Evolutionary conservation across 305 asterid species (phyloP).

Genomic region (Fraxinus baroniana): DNA sequence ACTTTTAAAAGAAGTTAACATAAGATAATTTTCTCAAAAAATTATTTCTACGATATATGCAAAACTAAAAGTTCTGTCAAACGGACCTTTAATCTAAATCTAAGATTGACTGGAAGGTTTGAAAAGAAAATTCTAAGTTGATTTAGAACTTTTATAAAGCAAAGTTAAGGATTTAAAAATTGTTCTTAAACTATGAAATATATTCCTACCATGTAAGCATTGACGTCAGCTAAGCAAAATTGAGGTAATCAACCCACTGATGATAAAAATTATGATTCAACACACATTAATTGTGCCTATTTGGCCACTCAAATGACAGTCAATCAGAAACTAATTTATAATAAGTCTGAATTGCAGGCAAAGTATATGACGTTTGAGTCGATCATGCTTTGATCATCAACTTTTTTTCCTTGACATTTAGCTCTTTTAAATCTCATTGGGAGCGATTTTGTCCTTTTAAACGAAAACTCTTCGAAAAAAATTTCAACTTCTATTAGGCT

Average conservation of each 20-base stretch:
- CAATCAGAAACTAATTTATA: not conserved
- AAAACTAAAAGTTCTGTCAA: no score
- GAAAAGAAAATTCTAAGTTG: not conserved
- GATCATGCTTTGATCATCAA: not conserved
- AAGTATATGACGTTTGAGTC: not conserved
- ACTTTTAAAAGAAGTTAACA: not conserved
- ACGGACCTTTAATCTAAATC: not conserved
- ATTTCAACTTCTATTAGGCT: not conserved
- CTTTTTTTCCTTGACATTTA: not conserved
- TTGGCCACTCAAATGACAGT: not conserved
- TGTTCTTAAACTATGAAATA: not conserved
- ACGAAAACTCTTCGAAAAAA: not conserved
- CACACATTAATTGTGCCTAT: not conserved
- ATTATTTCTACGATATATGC: no score
- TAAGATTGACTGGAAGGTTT: not conserved
- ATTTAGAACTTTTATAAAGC: not conserved
- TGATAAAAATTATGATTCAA: not conserved
- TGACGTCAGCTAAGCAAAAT: not conserved
- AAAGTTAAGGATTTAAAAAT: not conserved
- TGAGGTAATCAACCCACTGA: not conserved
- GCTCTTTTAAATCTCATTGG: not conserved
- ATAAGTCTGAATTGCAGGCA: not conserved
- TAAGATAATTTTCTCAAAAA: no score
- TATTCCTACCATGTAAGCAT: not conserved
- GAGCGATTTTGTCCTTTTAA: not conserved